Evolutionary conservation across 2,329 filamentous ascomycete genomes (phyloP).

Genomic region (Fusarium burgessii): DNA sequence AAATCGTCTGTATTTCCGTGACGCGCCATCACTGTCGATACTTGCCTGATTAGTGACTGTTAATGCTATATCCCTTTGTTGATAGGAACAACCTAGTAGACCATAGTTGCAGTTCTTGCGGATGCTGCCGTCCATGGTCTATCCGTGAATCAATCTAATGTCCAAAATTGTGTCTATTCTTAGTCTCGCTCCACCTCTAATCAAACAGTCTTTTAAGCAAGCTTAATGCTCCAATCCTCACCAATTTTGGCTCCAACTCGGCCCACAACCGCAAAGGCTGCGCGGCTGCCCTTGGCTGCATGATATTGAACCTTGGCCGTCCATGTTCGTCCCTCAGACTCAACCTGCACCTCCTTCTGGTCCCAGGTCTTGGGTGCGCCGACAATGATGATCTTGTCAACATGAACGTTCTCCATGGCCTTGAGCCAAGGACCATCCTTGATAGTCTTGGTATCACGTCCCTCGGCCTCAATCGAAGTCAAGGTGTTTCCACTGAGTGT

Average conservation of each 20-base stretch:
- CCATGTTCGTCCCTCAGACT: constrained; percentile 65
- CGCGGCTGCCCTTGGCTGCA: constrained; percentile 59
- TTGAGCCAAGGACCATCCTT: constrained; percentile 79
- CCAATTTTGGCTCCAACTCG: constrained; percentile 65
- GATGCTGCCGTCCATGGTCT: constrained; percentile 24
- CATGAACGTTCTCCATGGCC: constrained; percentile 78
- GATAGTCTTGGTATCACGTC: constrained; percentile 63
- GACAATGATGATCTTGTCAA: constrained; percentile 88
- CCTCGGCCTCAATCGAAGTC: constrained; percentile 75
- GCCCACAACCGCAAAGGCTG: constrained; percentile 65
- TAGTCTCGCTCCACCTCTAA: constrained; percentile 34
- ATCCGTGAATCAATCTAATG: not conserved
- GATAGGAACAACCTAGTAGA: not conserved
- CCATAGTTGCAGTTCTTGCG: constrained; percentile 5
- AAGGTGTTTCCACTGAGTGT: constrained; percentile 71
- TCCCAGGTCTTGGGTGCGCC: constrained; percentile 81
- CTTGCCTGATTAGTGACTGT: constrained; percentile 26
- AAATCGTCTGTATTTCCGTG: constrained; percentile 17
- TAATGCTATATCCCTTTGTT: not conserved
- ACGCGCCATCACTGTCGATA: constrained; percentile 36
- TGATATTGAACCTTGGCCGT: constrained; percentile 72
- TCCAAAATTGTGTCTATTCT: constrained; percentile 35
- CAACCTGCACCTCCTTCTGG: constrained; percentile 69
- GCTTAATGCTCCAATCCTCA: constrained; percentile 64
- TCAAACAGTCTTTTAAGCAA: constrained; percentile 44